Base-by-base conservation (phyloP, 768 basidiomycete species). In the Dacryopinax spathularia region DNA sequence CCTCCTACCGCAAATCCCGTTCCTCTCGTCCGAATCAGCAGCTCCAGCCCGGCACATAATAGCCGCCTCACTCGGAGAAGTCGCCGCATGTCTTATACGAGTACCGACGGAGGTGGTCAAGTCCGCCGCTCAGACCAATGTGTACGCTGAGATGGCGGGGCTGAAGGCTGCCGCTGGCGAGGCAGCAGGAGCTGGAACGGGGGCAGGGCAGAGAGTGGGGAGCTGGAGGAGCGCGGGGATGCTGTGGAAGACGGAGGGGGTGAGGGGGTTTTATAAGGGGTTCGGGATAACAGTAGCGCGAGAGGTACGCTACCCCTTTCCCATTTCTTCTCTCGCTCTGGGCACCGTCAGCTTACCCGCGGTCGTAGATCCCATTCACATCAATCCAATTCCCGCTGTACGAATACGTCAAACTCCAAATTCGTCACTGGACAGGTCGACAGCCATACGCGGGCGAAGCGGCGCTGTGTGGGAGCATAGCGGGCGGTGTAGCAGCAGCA, bases 71-170 rank as follows among this genome's bases (percentile, higher is more conserved):
- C 71, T 76, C 1, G 84, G 78, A 35, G 84, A 85, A 74, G 77
- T 83, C 60, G 81, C 87, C 60, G 92, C 94, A 34, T 98, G 94
- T 73, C 77, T 95, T 61, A 82, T 98, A 60, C 88, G 94, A 59
- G 94, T 98, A 1, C 94, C 94, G 0, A 96, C 94, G 0, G 95
- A 97, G 73, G 88, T 98, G 33, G 87, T 97, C 75, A 98, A 98
- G 73, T 94, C 91, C 10, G 82, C 94, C 2, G 86, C 83, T 64
- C 95, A 97, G 72, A 92, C 92, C 0, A 86, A 87, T 18, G 82
- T 81, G 10, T 93, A 94, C 68, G 83, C 83, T 6, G 63, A 67
- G 4, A 70, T 78, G 16, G 81, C 80, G 12, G n/a, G n/a, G 65
- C 36, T 37, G 36, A 10, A 10, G 36, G 36, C 36, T 10, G 10